Evolutionary conservation across 164 flowering plant genomes (phyloP), one percentile per base, ranked within the genome.

Genomic region (Santalum album): DNA sequence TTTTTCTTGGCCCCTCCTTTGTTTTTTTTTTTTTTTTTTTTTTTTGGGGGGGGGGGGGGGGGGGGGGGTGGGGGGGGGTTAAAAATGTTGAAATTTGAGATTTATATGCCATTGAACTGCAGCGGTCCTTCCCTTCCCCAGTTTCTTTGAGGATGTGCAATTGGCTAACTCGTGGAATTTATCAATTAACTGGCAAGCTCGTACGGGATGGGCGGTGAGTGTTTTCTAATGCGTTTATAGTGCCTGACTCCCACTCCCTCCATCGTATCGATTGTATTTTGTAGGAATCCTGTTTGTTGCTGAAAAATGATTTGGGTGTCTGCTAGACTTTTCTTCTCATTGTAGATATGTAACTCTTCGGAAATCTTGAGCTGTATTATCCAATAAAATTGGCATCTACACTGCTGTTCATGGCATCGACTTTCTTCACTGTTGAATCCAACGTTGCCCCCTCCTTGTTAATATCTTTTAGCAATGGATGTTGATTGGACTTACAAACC

Each of bases 271-370:
- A n/a, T n/a, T n/a, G n/a, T n/a, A n/a, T n/a, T n/a, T 57, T 68
- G 32, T 63, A 58, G 53, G 40, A 60, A 60, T 58, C n/a, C n/a
- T 53, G 35, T 49, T 61, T 65, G 62, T 62, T 61, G 49, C 58
- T 59, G 65, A 59, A 61, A 66, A 64, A 56, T 57, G 60, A 55
- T 60, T 58, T 58, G 67, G 71, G 63, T 56, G 65, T 59, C 35
- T 54, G 60, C 62, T 12, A 61, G 55, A 39, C 48, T 34, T 53
- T 65, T 57, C 11, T 15, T 57, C 58, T 59, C 60, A 49, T 55
- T 73, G 68, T 69, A 69, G 70, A 73, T 67, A 73, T 69, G 60
- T 56, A 66, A 66, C n/a, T n/a, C 71, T 60, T 62, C 63, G 70
- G 57, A 69, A 65, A 60, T 54, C 51, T 47, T 64, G 60, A 57